Percentiles rank a stretch among this genome's conserved stretches.
Conservation (phyloP, 495 filamentous ascomycete species). For the Penicillium atrosanguineum region DNA sequence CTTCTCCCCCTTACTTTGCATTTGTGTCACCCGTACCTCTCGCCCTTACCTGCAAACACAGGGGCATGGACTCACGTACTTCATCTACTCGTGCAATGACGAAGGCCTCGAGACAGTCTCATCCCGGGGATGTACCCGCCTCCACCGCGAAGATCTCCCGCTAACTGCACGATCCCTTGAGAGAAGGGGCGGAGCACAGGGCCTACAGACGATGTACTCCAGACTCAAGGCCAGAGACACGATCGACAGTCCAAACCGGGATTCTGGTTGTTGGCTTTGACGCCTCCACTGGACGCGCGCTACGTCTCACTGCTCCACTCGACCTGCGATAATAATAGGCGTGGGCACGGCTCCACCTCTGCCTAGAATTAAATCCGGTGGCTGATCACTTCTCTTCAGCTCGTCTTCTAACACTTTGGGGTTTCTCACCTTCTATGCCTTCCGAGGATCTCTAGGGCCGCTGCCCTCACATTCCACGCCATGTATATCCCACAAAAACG, state of each 20-base stretch:
- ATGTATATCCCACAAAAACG: slow-evolving; percentile 33
- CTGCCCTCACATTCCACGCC: slow-evolving; percentile 9
- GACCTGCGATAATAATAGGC: slow-evolving; percentile 14
- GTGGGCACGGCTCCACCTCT: slow-evolving; percentile 10
- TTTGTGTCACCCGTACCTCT: not conserved
- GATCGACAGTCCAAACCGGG: not conserved
- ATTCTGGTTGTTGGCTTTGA: not conserved
- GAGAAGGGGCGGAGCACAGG: not conserved
- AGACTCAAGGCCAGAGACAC: not conserved
- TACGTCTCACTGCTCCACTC: slow-evolving; percentile 12
- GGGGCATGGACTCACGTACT: not conserved
- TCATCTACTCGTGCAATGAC: not conserved
- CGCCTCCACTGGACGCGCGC: slow-evolving; percentile 11
- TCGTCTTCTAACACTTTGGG: not conserved
- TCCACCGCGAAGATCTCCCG: not conserved
- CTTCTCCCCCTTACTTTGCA: not conserved
- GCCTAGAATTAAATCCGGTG: slow-evolving; percentile 15
- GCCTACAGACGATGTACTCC: not conserved
- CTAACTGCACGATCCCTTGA: not conserved
- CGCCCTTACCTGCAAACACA: not conserved
- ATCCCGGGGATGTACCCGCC: not conserved
- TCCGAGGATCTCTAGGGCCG: slow-evolving; percentile 19
- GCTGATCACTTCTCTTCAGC: slow-evolving; percentile 5
- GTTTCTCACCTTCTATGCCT: slow-evolving; percentile 15
- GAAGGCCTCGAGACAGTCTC: not conserved